A percentile compares a stretch with the other conserved stretches of the same genome.
These are phyloP conservation scores for Fagopyrum tataricum DNA, from an alignment of 148 eudicot genomes.

Conservation along the genomic window DNA sequence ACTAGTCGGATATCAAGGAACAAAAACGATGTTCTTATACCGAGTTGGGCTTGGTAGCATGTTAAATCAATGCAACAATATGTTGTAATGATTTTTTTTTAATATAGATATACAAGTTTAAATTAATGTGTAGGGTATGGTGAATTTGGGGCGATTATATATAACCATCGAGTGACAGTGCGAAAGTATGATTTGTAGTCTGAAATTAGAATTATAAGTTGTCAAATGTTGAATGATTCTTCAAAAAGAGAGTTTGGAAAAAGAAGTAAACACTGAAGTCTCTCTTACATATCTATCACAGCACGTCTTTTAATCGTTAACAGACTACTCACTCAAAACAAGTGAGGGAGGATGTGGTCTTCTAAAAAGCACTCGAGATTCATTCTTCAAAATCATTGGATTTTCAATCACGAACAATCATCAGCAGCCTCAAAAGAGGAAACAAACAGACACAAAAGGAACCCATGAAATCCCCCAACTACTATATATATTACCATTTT, in stretches of 20 bases:
- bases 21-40: too few species aligned
- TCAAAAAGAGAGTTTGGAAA: not conserved
- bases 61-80: too few species aligned
- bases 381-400: not conserved
- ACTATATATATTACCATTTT: not conserved
- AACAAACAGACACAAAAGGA: slow-evolving; percentile 9
- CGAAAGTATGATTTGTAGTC: too few species aligned
- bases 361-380: not conserved
- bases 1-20: too few species aligned
- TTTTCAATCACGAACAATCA: slow-evolving; percentile 2
- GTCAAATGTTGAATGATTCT: not conserved
- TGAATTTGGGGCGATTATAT: too few species aligned
- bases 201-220: too few species aligned
- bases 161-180: too few species aligned
- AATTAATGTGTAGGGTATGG: too few species aligned
- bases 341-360: not conserved
- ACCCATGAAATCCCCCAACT: not conserved
- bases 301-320: slow-evolving; percentile 2
- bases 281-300: slow-evolving; percentile 5
- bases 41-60: too few species aligned
- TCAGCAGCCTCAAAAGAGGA: slow-evolving; percentile 13
- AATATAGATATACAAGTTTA: too few species aligned
- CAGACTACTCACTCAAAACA: not conserved
- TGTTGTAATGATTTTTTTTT: too few species aligned
- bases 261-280: not conserved